These are phyloP conservation scores for Pseudogymnoascus sp. DNA, from an alignment of 2,329 filamentous ascomycete genomes.

Conservation along the genomic window DNA sequence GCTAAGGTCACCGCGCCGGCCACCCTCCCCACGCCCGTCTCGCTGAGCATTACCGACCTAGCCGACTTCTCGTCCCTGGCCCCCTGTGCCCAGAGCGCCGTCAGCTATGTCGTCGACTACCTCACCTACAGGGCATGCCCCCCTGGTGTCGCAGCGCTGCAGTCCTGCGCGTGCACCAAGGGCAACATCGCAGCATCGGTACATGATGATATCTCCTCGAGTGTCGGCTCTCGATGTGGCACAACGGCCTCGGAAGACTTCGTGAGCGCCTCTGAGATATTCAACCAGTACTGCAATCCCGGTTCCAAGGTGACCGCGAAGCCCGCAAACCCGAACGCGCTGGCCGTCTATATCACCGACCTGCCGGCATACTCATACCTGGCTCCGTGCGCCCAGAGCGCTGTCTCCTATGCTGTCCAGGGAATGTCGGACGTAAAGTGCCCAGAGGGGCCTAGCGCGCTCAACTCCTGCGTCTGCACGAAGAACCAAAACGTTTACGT, in stretches of 20 bases:
- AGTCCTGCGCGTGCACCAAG: constrained; percentile 46
- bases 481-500: constrained; percentile 44
- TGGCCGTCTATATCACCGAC: constrained; percentile 46
- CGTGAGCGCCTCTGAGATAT: constrained; percentile 40
- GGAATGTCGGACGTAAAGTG: constrained; percentile 31
- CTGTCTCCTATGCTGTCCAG: constrained; percentile 36
- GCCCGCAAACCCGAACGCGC: constrained; percentile 34
- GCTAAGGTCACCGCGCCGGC: constrained; percentile 17
- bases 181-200: background rate
- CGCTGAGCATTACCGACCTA: constrained; percentile 13
- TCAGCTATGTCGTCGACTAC: constrained; percentile 39
- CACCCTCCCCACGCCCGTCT: constrained; percentile 13
- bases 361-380: constrained; percentile 39
- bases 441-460: constrained; percentile 35
- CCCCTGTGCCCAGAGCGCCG: constrained; percentile 43
- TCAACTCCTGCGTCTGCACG: constrained; percentile 47
- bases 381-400: constrained; percentile 39
- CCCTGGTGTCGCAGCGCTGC: constrained; percentile 39
- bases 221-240: constrained; percentile 41
- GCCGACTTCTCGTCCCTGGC: constrained; percentile 33
- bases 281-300: constrained; percentile 46
- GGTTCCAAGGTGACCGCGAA: constrained; percentile 19
- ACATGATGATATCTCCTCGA: constrained; percentile 31
- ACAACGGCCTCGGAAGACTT: constrained; percentile 43
- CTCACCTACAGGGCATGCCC: constrained; percentile 41